phyloP scores from a whole-genome alignment of 2,329 filamentous ascomycete genomes.

The Talaromyces sp. region DNA sequence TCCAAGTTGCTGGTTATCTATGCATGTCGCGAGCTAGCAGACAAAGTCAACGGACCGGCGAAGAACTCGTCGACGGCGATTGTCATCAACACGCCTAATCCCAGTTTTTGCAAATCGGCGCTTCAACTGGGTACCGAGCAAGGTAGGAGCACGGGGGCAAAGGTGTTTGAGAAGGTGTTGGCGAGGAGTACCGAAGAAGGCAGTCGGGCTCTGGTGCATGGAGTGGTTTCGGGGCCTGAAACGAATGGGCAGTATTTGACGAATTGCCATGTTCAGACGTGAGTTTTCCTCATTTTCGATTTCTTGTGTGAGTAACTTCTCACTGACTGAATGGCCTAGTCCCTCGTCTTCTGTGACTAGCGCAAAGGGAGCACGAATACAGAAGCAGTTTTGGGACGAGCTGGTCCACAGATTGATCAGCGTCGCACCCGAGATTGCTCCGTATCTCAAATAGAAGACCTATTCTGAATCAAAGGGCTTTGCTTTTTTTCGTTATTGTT shows the following conservation, averaged over 20 bases:
- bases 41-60: not conserved
- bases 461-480: not conserved
- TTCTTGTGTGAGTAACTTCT: not conserved
- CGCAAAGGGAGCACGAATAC: slow-evolving; percentile 9
- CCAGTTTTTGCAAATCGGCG: slow-evolving; percentile 41
- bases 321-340: not conserved
- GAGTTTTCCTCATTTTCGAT: not conserved
- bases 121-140: slow-evolving; percentile 21
- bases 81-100: slow-evolving; percentile 42
- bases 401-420: slow-evolving; percentile 20
- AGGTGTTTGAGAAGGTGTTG: slow-evolving; percentile 18
- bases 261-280: slow-evolving; percentile 23
- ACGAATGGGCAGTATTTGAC: slow-evolving; percentile 22
- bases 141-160: not conserved
- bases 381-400: slow-evolving; percentile 21
- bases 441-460: not conserved
- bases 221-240: slow-evolving; percentile 20
- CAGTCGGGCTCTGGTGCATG: slow-evolving; percentile 23
- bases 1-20: slow-evolving; percentile 24
- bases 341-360: slow-evolving; percentile 14
- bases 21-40: slow-evolving; percentile 21
- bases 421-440: slow-evolving; percentile 18
- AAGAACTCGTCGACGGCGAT: slow-evolving; percentile 19
- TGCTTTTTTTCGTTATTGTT: too few species aligned
- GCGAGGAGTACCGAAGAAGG: slow-evolving; percentile 23